phyloP scores from a whole-genome alignment of 2,329 filamentous ascomycete genomes.

The Colletotrichum horii region DNA sequence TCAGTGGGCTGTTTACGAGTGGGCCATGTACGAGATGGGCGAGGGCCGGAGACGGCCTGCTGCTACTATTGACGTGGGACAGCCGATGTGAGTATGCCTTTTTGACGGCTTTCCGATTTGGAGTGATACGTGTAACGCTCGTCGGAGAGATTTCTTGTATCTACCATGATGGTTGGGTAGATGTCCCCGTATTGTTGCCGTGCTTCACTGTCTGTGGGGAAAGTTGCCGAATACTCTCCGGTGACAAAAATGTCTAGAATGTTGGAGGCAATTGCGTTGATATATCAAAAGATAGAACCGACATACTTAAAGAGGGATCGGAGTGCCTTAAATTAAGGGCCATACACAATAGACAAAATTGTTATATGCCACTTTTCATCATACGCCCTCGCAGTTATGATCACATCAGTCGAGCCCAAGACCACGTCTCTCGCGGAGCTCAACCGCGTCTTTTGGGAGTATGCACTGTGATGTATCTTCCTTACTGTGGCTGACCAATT shows the following conservation, averaged over 20 bases:
- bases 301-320: background rate
- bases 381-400: background rate
- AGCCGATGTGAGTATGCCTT: slow-evolving; percentile 17
- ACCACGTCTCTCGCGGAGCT: slow-evolving; percentile 8
- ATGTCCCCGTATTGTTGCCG: background rate
- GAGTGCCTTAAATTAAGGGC: background rate
- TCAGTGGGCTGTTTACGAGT: slow-evolving; percentile 92
- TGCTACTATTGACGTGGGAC: background rate
- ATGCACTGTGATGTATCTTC: background rate
- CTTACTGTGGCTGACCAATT: background rate
- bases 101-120: background rate
- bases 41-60: slow-evolving; percentile 30
- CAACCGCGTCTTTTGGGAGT: slow-evolving; percentile 23
- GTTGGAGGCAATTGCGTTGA: background rate
- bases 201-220: background rate
- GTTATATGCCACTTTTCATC: background rate
- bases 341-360: background rate
- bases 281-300: background rate
- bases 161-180: background rate
- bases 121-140: background rate
- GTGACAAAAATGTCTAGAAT: background rate
- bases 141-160: background rate
- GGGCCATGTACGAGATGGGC: slow-evolving; percentile 72
- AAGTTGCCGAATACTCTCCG: slow-evolving; percentile 19
- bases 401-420: background rate